Evolutionary conservation across 140 eudicot genomes (phyloP), one percentile per base, ranked within the genome.

Genomic region (Ambrosia hybrid): DNA sequence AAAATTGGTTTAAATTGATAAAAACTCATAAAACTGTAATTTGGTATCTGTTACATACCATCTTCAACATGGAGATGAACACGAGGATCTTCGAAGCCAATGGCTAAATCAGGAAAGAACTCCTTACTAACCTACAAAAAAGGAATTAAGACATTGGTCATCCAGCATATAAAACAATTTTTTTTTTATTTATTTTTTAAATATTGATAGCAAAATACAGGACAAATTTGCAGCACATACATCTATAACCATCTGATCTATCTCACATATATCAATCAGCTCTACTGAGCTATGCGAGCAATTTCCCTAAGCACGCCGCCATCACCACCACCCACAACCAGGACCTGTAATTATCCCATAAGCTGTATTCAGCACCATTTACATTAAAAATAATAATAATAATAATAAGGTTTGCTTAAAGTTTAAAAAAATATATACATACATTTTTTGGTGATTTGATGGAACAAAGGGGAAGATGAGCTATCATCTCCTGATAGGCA

Each of bases 241-340:
- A 90, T 93, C 98, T 82, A 93, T 89, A 75, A 93, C 98, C 97
- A 93, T 87, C 51, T 93, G 63, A 83, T 93, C 98, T 71, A 93
- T 93, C 84, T 93, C 98, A 81, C 97, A 93, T 11, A 93, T 93
- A 78, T 93, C 97, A 51, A 93, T 93, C 38, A 57, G 55, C 62
- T 93, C 89, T 82, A 93, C 93, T 0, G 98, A 87, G 73, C 76
- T 79, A 86, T 93, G 53, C 96, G 97, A 76, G 93, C 76, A 73
- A 90, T 80, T 79, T 93, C 98, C 74, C 97, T 77, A 60, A 93
- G 93, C 57, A 93, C 97, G 51, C 98, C 98, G 78, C 98, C 98
- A 83, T 93, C 98, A 69, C 98, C 98, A 34, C 98, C 98, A 72
- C 98, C 98, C 55, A 93, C 96, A 41, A 93, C 97, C 76, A 93